Evolutionary conservation across 176 grass and related monocot genomes (phyloP), one percentile per base, ranked within the genome.

Genomic region (Phoenix roebelenii): DNA sequence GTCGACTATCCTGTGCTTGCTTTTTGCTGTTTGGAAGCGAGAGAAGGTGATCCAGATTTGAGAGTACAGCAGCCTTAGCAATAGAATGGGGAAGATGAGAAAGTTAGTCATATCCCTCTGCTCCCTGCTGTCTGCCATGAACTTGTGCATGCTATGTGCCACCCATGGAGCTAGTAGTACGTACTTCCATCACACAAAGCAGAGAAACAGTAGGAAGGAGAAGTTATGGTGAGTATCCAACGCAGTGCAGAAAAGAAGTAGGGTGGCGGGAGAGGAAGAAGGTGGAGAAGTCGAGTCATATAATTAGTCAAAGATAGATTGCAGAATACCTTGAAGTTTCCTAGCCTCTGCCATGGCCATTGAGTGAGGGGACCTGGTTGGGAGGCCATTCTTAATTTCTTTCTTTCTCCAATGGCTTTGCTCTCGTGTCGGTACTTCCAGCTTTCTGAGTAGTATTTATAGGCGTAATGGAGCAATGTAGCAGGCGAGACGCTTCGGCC

Each of bases 261-360:
- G 7, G 2, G 0, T 49, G 18, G 1, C 23, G 50, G 35, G 56
- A 48, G 10, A 57, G 14, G 4, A 35, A 16, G 14, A 24, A 49
- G 6, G n/a, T 15, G 7, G 67, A 64, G 25, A 29, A 32, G 50
- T 52, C 14, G n/a, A 39, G 10, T 60, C 3, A 16, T 5, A 5
- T 50, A 15, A 7, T 7, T 15, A 30, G 1, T 18, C 4, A 1
- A 54, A 10, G 12, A 23, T 49, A 19, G 0, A 63, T 63, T 3
- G 17, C 15, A 7, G 3, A 15, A 16, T 57, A 86, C 83, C 83
- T 86, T 86, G 60, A 71, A 78, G 78, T 75, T 86, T 18, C 83
- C 83, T 14, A 86, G 83, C 48, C 65, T 68, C 3, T 86, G 74
- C 83, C 83, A 86, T 66, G 83, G 83, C 83, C 83, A 86, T 23